Evolutionary conservation across 116 monocot genomes (phyloP), one percentile per base, ranked within the genome.

Genomic region (Zostera marina): DNA sequence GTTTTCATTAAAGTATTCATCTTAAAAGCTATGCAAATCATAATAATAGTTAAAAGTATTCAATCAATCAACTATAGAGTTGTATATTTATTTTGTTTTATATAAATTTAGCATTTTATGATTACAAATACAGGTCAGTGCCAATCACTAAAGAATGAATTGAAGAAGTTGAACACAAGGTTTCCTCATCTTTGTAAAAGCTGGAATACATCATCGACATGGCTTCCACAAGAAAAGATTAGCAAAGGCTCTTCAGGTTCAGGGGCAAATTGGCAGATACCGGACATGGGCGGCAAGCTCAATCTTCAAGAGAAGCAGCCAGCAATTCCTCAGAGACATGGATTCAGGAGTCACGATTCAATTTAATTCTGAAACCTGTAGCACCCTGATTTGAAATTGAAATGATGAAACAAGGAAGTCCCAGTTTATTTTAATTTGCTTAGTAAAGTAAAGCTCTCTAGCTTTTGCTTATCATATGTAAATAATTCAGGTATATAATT

Each of bases 61-160:
- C 32, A 32, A 32, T 5, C 32, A 32, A 1, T 5, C 32, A n/a
- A n/a, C n/a, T n/a, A n/a, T n/a, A n/a, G n/a, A n/a, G 9, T 51
- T 52, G 17, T 8, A 53, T 9, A 23, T 7, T 22, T 19, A 22
- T 4, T 22, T 53, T 0, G 8, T 22, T 23, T 53, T 21, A 22
- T 7, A 23, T 53, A 4, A n/a, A n/a, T n/a, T n/a, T n/a, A n/a
- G n/a, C n/a, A n/a, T n/a, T n/a, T n/a, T n/a, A n/a, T n/a, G n/a
- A n/a, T n/a, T n/a, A 22, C 44, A 42, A 39, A 44, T 42, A 39
- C 12, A 93, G 93, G 83, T 46, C 67, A 87, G 22, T 55, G 76
- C 47, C 84, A 73, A 15, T 66, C 58, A 60, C 66, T 93, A 62
- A 84, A 79, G 63, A 84, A 75, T 9, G 93, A 93, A 68, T 61